Conservation (phyloP, 129 eudicot species). For the Saussurea involucrata region DNA sequence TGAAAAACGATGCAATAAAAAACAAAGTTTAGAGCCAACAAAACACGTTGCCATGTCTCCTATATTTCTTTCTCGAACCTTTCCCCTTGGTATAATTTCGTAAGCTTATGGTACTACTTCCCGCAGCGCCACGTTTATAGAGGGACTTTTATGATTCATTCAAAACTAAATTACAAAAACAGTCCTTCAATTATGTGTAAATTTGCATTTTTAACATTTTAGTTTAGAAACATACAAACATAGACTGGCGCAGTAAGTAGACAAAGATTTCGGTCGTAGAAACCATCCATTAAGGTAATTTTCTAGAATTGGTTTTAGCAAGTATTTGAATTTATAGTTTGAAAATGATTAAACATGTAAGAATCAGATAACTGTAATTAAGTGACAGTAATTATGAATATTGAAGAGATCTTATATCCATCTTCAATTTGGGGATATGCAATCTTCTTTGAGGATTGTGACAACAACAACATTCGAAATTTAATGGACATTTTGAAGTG, state of each 20-base stretch:
- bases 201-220: background rate
- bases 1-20: background rate
- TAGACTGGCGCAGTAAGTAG: background rate
- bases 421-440: no score
- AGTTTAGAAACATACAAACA: background rate
- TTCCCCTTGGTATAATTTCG: background rate
- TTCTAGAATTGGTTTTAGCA: background rate
- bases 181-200: background rate
- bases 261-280: background rate
- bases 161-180: background rate
- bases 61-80: slow-evolving; percentile 5
- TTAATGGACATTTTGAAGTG: no score
- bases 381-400: background rate
- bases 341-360: background rate
- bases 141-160: background rate
- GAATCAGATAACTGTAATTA: background rate
- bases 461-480: no score
- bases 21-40: slow-evolving; percentile 21
- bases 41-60: slow-evolving; percentile 25
- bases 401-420: no score
- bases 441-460: no score
- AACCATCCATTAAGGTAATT: background rate
- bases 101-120: background rate
- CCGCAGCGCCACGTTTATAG: background rate
- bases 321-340: background rate